Percentiles rank a stretch among this genome's conserved stretches.
Conservation (phyloP, 2,329 filamentous ascomycete genomes). For the Microcyclosporella mali region DNA sequence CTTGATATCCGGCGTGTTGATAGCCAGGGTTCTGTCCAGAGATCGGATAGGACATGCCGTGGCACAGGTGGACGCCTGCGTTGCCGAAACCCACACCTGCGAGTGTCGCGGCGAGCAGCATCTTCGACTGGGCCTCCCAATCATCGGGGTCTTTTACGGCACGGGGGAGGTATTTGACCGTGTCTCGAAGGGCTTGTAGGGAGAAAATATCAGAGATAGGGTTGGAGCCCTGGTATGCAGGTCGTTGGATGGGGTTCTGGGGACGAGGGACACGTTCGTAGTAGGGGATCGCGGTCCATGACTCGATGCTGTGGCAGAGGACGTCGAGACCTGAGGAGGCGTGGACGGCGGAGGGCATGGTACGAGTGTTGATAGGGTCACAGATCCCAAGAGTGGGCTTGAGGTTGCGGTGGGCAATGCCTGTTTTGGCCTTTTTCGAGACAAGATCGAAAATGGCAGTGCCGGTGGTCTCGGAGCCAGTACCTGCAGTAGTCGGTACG, state of each 20-base stretch:
- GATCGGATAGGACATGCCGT: constrained; percentile 96
- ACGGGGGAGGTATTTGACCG: constrained; percentile 86
- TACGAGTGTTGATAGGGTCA: constrained; percentile 81
- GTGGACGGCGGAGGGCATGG: constrained; percentile 92
- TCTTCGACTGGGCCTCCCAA: constrained; percentile 84
- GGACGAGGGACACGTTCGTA: constrained; percentile 78
- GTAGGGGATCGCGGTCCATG: constrained; percentile 96
- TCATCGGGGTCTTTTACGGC: constrained; percentile 85
- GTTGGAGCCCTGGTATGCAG: constrained; percentile 94
- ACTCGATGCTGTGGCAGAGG: constrained; percentile 89
- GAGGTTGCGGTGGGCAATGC: constrained; percentile 88
- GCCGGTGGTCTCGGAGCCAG: constrained; percentile 89
- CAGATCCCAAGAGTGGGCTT: constrained; percentile 91
- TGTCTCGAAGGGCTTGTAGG: constrained; percentile 72
- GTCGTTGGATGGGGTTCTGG: constrained; percentile 79
- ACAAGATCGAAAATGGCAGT: constrained; percentile 97
- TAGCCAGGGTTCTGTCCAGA: constrained; percentile 92
- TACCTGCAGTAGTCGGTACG: constrained; percentile 79
- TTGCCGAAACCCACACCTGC: constrained; percentile 97
- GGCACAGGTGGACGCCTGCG: constrained; percentile 84
- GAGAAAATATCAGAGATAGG: constrained; percentile 98
- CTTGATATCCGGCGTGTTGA: constrained; percentile 77
- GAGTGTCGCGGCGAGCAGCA: constrained; percentile 89
- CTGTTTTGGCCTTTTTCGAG: constrained; percentile 84
- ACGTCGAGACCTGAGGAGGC: constrained; percentile 90